Evolutionary conservation across 1,284 basidiomycete species (phyloP).

Genomic region (Cryptococcus sp.): DNA sequence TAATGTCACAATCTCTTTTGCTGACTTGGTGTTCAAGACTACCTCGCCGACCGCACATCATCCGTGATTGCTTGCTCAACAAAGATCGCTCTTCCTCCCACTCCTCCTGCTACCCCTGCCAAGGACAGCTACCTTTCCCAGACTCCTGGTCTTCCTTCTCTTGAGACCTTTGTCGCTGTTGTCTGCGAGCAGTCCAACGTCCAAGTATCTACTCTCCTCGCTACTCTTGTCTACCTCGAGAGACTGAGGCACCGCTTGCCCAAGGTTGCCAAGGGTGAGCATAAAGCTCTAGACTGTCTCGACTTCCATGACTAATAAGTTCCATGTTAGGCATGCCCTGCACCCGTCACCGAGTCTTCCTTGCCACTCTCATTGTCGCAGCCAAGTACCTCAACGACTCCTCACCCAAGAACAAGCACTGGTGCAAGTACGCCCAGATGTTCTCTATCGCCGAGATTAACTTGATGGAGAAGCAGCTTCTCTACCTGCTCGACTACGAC

Average conservation of each 20-base stretch:
- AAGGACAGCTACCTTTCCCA: conserved; percentile 49
- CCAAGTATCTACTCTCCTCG: conserved; percentile 85
- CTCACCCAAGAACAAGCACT: conserved; percentile 92
- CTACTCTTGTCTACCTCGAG: conserved; percentile 91
- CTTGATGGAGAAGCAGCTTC: conserved; percentile 93
- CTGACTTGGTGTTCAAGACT: conserved; percentile 29
- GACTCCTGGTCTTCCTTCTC: conserved; percentile 65
- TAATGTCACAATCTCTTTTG: conserved; percentile 6
- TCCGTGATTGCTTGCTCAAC: conserved; percentile 52
- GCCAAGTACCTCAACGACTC: conserved; percentile 98
- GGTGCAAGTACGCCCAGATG: conserved; percentile 69
- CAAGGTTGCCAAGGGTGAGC: conserved; percentile 76
- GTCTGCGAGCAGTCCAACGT: conserved; percentile 85
- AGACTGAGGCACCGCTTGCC: conserved; percentile 79
- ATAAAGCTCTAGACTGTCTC: neutral
- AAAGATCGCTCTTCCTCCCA: conserved; percentile 37
- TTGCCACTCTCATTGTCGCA: conserved; percentile 92
- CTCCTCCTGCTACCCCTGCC: conserved; percentile 30
- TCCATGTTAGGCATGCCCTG: conserved; percentile 61
- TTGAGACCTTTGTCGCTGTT: conserved; percentile 85
- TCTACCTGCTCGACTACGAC: conserved; percentile 85
- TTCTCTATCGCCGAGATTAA: conserved; percentile 74
- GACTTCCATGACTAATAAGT: conserved; percentile 19
- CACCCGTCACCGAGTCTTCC: conserved; percentile 91
- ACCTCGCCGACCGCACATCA: conserved; percentile 51